A percentile compares a stretch with the other conserved stretches of the same genome.
Evolutionary conservation across 1,139 yeast genomes (phyloP).

Genomic region (Lodderomyces jiufengensis): DNA sequence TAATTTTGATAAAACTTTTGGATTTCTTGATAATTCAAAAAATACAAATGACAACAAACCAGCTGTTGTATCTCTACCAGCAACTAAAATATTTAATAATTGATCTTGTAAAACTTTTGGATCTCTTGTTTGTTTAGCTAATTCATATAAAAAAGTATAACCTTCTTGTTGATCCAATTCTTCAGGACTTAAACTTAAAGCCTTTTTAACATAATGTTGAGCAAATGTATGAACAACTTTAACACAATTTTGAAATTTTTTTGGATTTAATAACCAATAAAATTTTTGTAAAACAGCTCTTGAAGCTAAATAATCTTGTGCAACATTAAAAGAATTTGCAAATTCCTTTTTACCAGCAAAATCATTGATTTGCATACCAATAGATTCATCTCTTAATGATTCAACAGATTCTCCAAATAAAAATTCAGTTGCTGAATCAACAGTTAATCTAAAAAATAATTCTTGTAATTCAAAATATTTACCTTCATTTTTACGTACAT

Average conservation of each 20-base stretch:
- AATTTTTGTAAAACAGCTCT: constrained; percentile 35
- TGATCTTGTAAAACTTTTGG: constrained; percentile 50
- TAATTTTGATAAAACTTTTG: constrained; percentile 35
- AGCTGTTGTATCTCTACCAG: constrained; percentile 60
- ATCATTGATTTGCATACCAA: constrained; percentile 17
- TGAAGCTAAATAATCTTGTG: constrained; percentile 36
- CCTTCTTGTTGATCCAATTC: constrained; percentile 39
- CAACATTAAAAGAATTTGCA: constrained; percentile 39
- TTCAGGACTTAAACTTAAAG: constrained; percentile 24
- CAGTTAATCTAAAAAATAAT: constrained; percentile 47
- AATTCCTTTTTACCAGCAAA: constrained; percentile 36
- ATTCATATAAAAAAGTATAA: constrained; percentile 48
- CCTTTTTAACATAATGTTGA: constrained; percentile 27
- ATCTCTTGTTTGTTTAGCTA: constrained; percentile 48
- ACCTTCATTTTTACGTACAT: constrained; percentile 26
- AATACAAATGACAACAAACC: constrained; percentile 47
- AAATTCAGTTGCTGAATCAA: constrained; percentile 58
- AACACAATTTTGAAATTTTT: constrained; percentile 29
- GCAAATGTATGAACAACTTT: constrained; percentile 34
- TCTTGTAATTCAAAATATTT: constrained; percentile 45
- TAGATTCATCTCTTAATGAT: constrained; percentile 29
- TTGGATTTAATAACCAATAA: constrained; percentile 30
- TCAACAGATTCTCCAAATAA: constrained; percentile 54
- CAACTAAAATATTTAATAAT: constrained; percentile 48
- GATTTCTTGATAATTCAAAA: constrained; percentile 45